Percentiles rank a stretch among this genome's conserved stretches.
phyloP scores from a whole-genome alignment of 2,329 filamentous ascomycete genomes.

The Aspergillus phoenicis region DNA sequence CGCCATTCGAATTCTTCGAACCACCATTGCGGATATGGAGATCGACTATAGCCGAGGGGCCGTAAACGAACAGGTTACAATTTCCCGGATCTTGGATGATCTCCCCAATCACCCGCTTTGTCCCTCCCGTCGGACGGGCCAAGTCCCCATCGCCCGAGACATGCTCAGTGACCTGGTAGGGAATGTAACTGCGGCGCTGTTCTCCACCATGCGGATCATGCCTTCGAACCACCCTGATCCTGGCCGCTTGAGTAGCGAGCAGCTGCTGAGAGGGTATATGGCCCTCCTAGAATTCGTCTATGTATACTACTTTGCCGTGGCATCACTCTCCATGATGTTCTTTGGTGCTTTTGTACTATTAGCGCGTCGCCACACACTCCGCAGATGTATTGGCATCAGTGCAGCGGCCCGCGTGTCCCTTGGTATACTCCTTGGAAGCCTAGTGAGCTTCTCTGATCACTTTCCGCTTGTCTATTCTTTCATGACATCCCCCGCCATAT shows the following conservation, averaged over 20 bases:
- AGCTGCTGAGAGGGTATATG: slow-evolving; percentile 41
- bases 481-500: slow-evolving; percentile 45
- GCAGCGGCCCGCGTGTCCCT: slow-evolving; percentile 33
- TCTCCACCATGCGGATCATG: slow-evolving; percentile 44
- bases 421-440: slow-evolving; percentile 31
- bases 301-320: slow-evolving; percentile 43
- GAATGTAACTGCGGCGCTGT: slow-evolving; percentile 44
- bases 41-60: slow-evolving; percentile 41
- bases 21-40: slow-evolving; percentile 44
- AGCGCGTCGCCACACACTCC: slow-evolving; percentile 29
- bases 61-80: slow-evolving; percentile 35
- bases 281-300: slow-evolving; percentile 43
- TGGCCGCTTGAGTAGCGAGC: slow-evolving; percentile 30
- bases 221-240: slow-evolving; percentile 33
- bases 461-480: slow-evolving; percentile 41
- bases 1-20: slow-evolving; percentile 38
- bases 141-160: slow-evolving; percentile 30
- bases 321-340: slow-evolving; percentile 39
- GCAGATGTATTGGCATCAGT: slow-evolving; percentile 28
- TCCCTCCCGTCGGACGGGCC: slow-evolving; percentile 20
- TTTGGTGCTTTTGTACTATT: slow-evolving; percentile 39
- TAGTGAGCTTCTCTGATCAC: slow-evolving; percentile 34
- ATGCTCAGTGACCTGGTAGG: slow-evolving; percentile 39
- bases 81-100: slow-evolving; percentile 35
- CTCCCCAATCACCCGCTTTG: slow-evolving; percentile 36